Base-by-base conservation (phyloP, 2,329 filamentous ascomycete species). In the Cladosporium sphaerospermum region DNA sequence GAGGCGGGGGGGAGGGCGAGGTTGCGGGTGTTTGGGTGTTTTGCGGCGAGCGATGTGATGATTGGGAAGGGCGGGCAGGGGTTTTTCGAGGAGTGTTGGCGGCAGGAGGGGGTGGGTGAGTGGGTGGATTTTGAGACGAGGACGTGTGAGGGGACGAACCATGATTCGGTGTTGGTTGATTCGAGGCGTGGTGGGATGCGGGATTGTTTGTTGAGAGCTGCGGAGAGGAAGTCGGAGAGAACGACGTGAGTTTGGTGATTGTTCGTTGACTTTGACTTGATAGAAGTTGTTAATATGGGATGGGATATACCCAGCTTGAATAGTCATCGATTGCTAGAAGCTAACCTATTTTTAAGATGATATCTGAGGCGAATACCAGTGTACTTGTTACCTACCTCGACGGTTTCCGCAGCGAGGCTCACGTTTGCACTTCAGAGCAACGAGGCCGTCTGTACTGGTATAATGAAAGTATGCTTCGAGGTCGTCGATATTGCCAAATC, bases 11-110 rank as follows among this genome's bases (percentile, higher is more conserved):
- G 45, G 23, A 13, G 7, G 14, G 23, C 52, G 45, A 61, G 56
- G 53, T 42, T 72, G 19, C 63, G 45, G 3, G 45, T 75, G 2
- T 47, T 60, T 10, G 57, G 64, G 0, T 71, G 63, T 50, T 74
- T 73, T 56, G 69, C 68, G 1, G 67, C 63, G 13, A 65, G 60
- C 3, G 75, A 77, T 62, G 57, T 67, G 1, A 65, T 78, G 70
- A 71, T 73, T 42, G 73, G 72, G 0, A 65, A 66, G 41, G 62
- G 63, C 10, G 75, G 75, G 2, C 66, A 68, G 60, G 52, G 61
- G 39, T 77, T 75, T 62, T 73, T 75, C 45, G 66, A 75, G 53
- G 43, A 66, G 3, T 73, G 72, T 51, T 78, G 72, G 71, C 56
- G 48, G 16, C 56, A 59, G 23, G 53, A 60, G 10, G 64, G 62